phyloP scores from a whole-genome alignment of 352 stramenopile species.

The Blastocystis sp. region DNA sequence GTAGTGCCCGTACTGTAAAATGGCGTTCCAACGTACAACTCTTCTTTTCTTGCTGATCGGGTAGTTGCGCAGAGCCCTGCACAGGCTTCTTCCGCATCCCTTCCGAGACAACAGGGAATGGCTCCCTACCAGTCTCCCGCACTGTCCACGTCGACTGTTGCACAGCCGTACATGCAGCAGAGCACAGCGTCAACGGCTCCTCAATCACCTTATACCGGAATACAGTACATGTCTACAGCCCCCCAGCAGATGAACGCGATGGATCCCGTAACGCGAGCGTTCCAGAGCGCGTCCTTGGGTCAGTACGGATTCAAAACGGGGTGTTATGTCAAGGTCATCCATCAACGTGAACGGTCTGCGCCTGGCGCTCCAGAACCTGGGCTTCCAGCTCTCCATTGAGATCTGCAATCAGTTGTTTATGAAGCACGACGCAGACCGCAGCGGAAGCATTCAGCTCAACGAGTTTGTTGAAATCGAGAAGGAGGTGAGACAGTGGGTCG shows the following conservation, averaged over 20 bases:
- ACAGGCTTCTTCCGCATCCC: neutral
- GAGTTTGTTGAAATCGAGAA: slow-evolving; percentile 38
- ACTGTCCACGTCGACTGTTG: neutral
- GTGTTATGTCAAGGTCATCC: neutral
- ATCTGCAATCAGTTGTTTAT: slow-evolving; percentile 67
- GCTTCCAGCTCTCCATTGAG: slow-evolving; percentile 31
- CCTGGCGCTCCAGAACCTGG: slow-evolving; percentile 40
- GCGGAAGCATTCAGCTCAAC: slow-evolving; percentile 46
- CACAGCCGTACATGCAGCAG: neutral
- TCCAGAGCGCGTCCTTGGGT: neutral
- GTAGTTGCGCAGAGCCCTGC: slow-evolving; percentile 22
- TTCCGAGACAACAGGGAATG: neutral
- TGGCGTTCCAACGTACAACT: neutral
- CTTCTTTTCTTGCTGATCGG: neutral
- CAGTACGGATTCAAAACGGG: neutral
- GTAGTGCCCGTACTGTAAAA: slow-evolving; percentile 39
- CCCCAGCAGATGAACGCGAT: neutral
- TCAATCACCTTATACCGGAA: neutral
- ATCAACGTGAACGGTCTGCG: slow-evolving; percentile 47
- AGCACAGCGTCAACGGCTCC: neutral
- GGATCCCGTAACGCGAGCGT: slow-evolving; percentile 26
- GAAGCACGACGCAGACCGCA: slow-evolving; percentile 62
- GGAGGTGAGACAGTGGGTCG: slow-evolving; percentile 56
- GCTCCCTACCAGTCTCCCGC: neutral
- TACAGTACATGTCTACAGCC: neutral